Percentiles rank a stretch among this genome's conserved stretches.
Conservation (phyloP, 225 moss, liverwort and hornwort species). For the Sphagnum contortum region DNA sequence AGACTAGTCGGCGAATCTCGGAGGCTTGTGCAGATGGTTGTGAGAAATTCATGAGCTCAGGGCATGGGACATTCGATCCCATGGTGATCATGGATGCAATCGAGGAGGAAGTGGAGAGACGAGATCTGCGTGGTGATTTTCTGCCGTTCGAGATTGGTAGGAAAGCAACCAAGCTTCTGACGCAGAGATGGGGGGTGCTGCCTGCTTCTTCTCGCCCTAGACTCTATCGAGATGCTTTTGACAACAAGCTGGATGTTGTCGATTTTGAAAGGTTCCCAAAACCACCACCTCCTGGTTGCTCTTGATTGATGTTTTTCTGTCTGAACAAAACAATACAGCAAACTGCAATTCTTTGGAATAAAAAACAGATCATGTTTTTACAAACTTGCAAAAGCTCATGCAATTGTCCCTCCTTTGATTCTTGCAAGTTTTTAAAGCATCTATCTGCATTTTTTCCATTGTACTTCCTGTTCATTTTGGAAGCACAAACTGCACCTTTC, state of each 20-base stretch:
- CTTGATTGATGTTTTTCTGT: no score
- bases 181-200: constrained; percentile 28
- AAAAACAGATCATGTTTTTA: no score
- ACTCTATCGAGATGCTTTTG: constrained; percentile 10
- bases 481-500: no score
- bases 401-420: no score
- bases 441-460: no score
- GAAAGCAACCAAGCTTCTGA: constrained; percentile 33
- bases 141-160: constrained; percentile 44
- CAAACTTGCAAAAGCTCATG: no score
- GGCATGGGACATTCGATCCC: constrained; percentile 26
- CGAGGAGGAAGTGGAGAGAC: constrained; percentile 47
- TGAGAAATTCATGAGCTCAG: constrained; percentile 20
- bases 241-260: constrained; percentile 37
- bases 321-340: no score
- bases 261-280: constrained; percentile 35
- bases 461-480: no score
- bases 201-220: constrained; percentile 22
- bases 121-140: constrained; percentile 30
- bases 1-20: constrained; percentile 9
- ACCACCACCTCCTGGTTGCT: constrained; percentile 10
- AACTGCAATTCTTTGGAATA: no score
- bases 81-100: constrained; percentile 46
- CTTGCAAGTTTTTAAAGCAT: no score
- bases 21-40: constrained; percentile 39